Conservation (phyloP, 306 rosid genomes). For the Medicago arabica region DNA sequence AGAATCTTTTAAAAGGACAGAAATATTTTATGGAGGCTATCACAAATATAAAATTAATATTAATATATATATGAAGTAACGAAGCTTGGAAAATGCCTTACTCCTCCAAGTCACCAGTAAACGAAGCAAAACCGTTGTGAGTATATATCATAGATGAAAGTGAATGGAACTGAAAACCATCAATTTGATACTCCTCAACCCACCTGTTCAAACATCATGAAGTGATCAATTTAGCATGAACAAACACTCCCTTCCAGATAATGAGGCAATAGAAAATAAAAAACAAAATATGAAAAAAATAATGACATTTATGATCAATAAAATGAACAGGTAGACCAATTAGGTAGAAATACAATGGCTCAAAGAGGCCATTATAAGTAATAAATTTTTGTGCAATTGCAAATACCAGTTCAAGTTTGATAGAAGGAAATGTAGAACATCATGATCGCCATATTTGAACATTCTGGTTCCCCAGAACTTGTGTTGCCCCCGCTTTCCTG, state of each 20-base stretch:
- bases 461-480: constrained; percentile 95
- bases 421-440: constrained; percentile 90
- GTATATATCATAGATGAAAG: constrained; percentile 91
- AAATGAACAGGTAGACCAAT: constrained; percentile 32
- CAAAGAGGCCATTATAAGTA: constrained; percentile 30
- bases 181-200: constrained; percentile 85
- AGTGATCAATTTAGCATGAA: constrained; percentile 38
- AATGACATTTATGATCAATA: background rate
- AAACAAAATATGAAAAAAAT: background rate
- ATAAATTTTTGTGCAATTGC: constrained; percentile 38
- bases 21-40: background rate
- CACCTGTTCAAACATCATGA: constrained; percentile 72
- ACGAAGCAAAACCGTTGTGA: constrained; percentile 97
- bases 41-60: background rate
- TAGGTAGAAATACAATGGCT: constrained; percentile 28
- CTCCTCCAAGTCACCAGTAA: constrained; percentile 97
- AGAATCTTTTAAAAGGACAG: constrained; percentile 17
- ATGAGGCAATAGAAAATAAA: constrained; percentile 5
- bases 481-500: constrained; percentile 94
- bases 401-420: constrained; percentile 91
- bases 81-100: constrained; percentile 57
- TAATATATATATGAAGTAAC: constrained; percentile 15
- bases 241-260: constrained; percentile 38
- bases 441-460: constrained; percentile 89
- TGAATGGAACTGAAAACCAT: constrained; percentile 95